These are phyloP conservation scores for Yueomyces sinensis DNA, from an alignment of 805 yeast genomes.

Conservation along the genomic window DNA sequence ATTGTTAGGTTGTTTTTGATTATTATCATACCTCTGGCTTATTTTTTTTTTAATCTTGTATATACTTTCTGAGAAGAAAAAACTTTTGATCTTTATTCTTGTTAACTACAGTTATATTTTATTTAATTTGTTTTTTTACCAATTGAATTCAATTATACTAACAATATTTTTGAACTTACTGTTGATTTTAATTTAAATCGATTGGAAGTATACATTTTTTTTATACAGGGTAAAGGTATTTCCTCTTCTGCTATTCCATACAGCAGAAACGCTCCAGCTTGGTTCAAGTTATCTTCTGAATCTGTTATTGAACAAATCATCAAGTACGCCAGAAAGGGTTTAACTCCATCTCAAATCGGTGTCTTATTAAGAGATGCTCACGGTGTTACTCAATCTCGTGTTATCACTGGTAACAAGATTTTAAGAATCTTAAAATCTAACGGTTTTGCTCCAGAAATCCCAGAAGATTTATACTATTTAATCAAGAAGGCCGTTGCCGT, in stretches of 20 bases:
- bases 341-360: constrained; percentile 99
- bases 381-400: constrained; percentile 97
- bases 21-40: too few relatives aligned
- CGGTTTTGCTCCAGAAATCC: constrained; percentile 99
- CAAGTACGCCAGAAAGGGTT: constrained; percentile 99
- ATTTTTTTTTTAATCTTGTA: too few relatives aligned
- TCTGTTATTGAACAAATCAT: constrained; percentile 94
- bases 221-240: constrained; percentile 90
- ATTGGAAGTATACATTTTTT: too few relatives aligned
- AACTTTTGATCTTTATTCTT: too few relatives aligned
- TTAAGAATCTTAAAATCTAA: constrained; percentile 97
- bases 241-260: constrained; percentile 98
- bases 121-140: too few relatives aligned
- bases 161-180: too few relatives aligned
- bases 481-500: constrained; percentile 99
- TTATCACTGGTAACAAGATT: constrained; percentile 98
- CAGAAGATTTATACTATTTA: constrained; percentile 98
- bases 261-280: constrained; percentile 97
- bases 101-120: too few relatives aligned
- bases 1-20: too few relatives aligned
- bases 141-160: too few relatives aligned
- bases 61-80: too few relatives aligned
- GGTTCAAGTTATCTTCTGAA: constrained; percentile 97
- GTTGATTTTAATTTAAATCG: too few relatives aligned
- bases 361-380: constrained; percentile 99